phyloP scores from a whole-genome alignment of 129 eudicot genomes.

The Tanacetum coccineum region DNA sequence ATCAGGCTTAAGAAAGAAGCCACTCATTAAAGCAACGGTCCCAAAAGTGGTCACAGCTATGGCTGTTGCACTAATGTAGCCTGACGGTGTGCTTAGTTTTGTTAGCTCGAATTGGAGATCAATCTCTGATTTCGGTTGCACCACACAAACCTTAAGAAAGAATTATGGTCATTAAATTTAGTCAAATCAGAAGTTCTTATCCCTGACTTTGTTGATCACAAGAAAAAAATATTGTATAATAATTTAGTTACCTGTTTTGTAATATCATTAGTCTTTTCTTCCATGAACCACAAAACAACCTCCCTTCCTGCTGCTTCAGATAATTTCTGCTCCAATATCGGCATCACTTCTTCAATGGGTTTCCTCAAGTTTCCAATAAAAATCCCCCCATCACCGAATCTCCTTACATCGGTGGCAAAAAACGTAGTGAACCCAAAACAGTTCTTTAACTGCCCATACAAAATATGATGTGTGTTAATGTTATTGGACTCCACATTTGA shows the following conservation, averaged over 20 bases:
- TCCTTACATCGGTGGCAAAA: conserved; percentile 86
- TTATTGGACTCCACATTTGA: conserved; percentile 3
- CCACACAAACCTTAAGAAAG: conserved; percentile 75
- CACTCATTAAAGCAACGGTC: conserved; percentile 86
- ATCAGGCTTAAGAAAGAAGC: conserved; percentile 89
- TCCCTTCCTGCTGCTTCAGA: conserved; percentile 96
- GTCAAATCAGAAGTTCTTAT: background rate
- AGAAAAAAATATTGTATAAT: background rate
- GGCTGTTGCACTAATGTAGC: conserved; percentile 76
- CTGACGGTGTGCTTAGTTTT: conserved; percentile 81
- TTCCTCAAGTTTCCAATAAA: conserved; percentile 85
- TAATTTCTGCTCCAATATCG: conserved; percentile 67
- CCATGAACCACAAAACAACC: conserved; percentile 94
- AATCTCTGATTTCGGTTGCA: conserved; percentile 93
- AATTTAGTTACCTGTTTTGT: conserved; percentile 66
- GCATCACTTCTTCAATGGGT: conserved; percentile 90
- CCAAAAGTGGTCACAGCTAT: conserved; percentile 87
- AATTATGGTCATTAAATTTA: background rate
- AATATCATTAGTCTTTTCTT: conserved; percentile 73
- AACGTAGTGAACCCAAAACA: conserved; percentile 96
- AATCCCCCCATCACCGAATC: conserved; percentile 98
- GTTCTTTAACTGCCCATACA: conserved; percentile 64
- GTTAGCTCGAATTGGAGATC: conserved; percentile 84
- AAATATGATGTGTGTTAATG: background rate
- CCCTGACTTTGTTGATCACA: background rate